Base-by-base conservation (phyloP, 2,329 filamentous ascomycete genomes). In the Diplocarpon rosae region DNA sequence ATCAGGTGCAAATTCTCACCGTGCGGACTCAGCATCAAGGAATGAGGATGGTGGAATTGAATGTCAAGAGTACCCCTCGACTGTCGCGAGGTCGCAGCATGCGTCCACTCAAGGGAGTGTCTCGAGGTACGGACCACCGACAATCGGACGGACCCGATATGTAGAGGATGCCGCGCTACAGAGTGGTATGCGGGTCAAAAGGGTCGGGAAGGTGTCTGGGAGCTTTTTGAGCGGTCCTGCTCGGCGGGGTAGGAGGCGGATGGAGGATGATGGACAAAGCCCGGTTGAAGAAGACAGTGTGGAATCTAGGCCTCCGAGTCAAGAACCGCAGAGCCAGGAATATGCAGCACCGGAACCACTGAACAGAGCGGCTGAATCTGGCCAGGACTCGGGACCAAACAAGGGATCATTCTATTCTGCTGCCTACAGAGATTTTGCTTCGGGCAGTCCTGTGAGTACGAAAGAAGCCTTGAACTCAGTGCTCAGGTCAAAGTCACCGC, bases 221-320 rank as follows among this genome's bases (percentile, higher is more conserved):
- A 83, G 78, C 48, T 89, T 90, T 53, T 68, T 92, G 16, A 87
- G 84, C 54, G 85, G 84, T 1, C 86, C 86, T 24, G 84, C 86
- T 15, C 76, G 86, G 43, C 73, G 87, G 53, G 86, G 85, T 20
- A 74, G 83, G 49, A 72, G 80, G 52, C 69, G 78, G 46, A 73
- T 73, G 42, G 67, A 65, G 42, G 67, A 69, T 37, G 68, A 70
- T 37, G 66, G 69, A 38, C 58, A 66, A 34, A 67, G 63, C 39
- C 58, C 58, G 37, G 45, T 54, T 62, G 46, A 67, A 61, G 48
- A 53, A 34, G 53, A 63, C 55, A 39, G 57, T 52, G 29, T 61
- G 6, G 55, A 62, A 29, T 57, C 54, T 42, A 50, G 51, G 8
- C 51, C 50, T 28, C 58, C 57, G 11, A 59, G 52, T 44, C 59